Evolutionary conservation across 495 filamentous ascomycete genomes (phyloP), one percentile per base, ranked within the genome.

Genomic region (Aspergillus nidulans): DNA sequence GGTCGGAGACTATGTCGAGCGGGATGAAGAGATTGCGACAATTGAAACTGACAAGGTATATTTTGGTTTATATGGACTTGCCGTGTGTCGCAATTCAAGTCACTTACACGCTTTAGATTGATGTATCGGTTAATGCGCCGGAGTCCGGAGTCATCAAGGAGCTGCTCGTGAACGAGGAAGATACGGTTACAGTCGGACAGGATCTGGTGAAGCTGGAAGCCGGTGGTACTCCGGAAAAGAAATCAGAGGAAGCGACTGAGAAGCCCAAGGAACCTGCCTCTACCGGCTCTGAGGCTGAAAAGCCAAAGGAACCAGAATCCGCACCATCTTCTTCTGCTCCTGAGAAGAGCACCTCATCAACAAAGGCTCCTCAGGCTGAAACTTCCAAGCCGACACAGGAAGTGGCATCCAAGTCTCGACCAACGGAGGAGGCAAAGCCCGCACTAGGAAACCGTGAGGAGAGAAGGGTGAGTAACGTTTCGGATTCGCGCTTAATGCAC

Each of bases 1-100:
- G 75, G 78, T 96, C 67, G 94, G 94, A 52, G 95, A 99, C 75
- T 94, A 82, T 62, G 91, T 99, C 15, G 89, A 94, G 75, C 85
- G 86, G 65, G 95, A 97, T 65, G 95, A 99, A 72, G 95, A 97
- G 69, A 94, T 99, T 66, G 95, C 94, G 25, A 96, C 95, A 30
- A 99, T 99, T 67, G 94, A 99, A 73, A 99, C 94, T n/a, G 95
- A 99, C 80, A 99, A 99, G 88, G 92, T 91, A 78, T 57, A 71
- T 32, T 20, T 20, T 26, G 1, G 4, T 6, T 16, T 7, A 41
- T 8, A 15, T 1, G 25, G 16, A 26, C 19, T 6, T 30, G 13
- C 24, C 36, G 23, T 8, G 50, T 40, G 4, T 47, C 39, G 18
- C 30, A 34, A 34, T 6, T 6, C 45, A 45, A 30, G 23, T 62